Base-by-base conservation (phyloP, 108 stramenopile genomes). In the Cyclotella sp. region DNA sequence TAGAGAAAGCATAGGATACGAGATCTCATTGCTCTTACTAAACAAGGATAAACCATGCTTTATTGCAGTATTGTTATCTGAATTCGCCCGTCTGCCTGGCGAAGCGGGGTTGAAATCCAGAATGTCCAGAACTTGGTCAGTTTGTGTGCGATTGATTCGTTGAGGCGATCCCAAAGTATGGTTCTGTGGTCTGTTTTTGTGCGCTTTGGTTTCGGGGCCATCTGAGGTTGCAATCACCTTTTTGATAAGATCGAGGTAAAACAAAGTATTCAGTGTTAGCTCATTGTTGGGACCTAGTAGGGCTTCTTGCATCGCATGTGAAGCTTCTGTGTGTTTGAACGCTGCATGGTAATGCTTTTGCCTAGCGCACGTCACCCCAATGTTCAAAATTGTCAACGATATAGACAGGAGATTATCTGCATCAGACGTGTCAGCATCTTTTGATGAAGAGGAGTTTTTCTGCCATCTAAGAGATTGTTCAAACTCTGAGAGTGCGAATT, bases 1-100 rank as follows among this genome's bases (percentile, higher is more conserved):
- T 29, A 82, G 70, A 28, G 63, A 59, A 46, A 82, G 29, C 70
- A 82, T 70, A 19, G 81, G 81, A 51, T 82, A 58, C 21, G 75
- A 70, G 21, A 74, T 74, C 34, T 63, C 68, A 22, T 81, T 34
- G 54, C 26, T 65, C 22, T 42, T 55, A 4, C 63, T 43, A 7
- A 28, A 57, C n/a, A 40, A 44, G 21, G 55, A 24, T 21, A 47
- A 21, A 22, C 41, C 53, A 43, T 74, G n/a, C 30, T 28, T 55
- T 10, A 15, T 45, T 46, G 30, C 43, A 40, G 21, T 26, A 13
- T 57, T 47, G 19, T 6, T 19, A 39, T 57, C 54, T 26, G 16
- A 16, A 28, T 34, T 47, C 21, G 46, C 21, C 1, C 45, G 46
- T 14, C 46, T 27, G 0, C 13, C 29, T 22, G 46, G 26, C 6